Evolutionary conservation across 1,284 basidiomycete genomes (phyloP).

Genomic region (Ustilago bromivora): DNA sequence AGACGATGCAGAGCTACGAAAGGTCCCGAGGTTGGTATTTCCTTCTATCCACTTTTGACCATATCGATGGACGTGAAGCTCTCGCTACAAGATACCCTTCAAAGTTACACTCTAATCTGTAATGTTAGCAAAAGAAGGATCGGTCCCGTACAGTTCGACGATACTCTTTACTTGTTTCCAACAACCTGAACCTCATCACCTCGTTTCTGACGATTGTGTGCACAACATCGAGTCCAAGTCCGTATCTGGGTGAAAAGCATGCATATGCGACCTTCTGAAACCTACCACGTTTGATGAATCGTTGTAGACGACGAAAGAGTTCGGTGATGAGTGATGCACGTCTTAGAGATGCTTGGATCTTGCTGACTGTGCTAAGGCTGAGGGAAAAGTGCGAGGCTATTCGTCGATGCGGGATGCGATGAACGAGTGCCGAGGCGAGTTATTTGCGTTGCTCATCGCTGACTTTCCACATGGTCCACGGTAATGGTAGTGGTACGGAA

Average conservation of each 20-base stretch:
- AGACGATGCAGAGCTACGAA: constrained; percentile 48
- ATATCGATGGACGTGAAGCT: not conserved
- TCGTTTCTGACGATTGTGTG: not conserved
- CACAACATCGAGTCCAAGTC: not conserved
- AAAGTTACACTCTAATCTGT: not conserved
- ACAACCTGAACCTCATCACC: not conserved
- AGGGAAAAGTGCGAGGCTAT: not conserved
- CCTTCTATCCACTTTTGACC: constrained; percentile 26
- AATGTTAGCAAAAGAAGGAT: not conserved
- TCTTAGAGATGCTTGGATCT: not conserved
- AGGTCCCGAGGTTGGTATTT: constrained; percentile 55
- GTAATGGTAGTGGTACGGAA: no score
- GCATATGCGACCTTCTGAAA: not conserved
- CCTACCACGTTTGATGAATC: not conserved
- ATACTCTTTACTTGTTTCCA: not conserved
- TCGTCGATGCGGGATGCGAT: no score
- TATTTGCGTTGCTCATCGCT: no score
- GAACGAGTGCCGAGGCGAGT: no score
- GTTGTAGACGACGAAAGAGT: not conserved
- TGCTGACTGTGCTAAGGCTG: not conserved
- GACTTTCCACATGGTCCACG: no score
- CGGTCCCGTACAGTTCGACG: no score
- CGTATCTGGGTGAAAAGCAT: not conserved
- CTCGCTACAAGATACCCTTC: not conserved
- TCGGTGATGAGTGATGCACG: not conserved